Percentiles rank a stretch among this genome's conserved stretches.
Conservation (phyloP, 2,329 filamentous ascomycete species). For the Chaetomiaceae sp. region DNA sequence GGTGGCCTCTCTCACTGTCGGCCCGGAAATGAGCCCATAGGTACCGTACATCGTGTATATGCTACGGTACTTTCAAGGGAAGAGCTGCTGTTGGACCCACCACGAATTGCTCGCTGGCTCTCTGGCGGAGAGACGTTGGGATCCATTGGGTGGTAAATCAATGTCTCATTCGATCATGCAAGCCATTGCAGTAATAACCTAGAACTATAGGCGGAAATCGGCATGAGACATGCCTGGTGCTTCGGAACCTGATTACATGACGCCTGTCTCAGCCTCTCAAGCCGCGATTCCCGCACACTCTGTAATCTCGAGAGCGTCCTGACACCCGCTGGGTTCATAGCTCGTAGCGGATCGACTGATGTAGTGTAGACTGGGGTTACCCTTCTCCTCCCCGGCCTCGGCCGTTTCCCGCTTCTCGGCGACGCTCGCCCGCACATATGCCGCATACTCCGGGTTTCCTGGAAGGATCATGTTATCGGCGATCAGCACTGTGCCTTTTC, state of each 20-base stretch:
- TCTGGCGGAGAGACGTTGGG: too few species aligned
- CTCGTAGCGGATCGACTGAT: slow-evolving; percentile 60
- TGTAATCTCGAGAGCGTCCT: slow-evolving; percentile 64
- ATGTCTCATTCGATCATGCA: neutral
- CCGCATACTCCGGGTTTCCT: slow-evolving; percentile 65
- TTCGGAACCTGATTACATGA: too few species aligned
- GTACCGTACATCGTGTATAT: too few species aligned
- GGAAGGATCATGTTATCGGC: slow-evolving; percentile 70
- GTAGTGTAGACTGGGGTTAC: slow-evolving; percentile 63
- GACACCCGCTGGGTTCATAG: slow-evolving; percentile 63
- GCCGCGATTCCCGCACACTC: slow-evolving; percentile 44
- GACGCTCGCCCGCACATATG: slow-evolving; percentile 64
- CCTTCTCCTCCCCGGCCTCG: slow-evolving; percentile 34
- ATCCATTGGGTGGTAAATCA: too few species aligned
- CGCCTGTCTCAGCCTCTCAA: slow-evolving; percentile 1
- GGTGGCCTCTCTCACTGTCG: too few species aligned
- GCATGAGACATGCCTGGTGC: too few species aligned
- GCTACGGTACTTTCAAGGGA: too few species aligned
- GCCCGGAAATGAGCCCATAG: too few species aligned
- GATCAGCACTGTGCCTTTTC: slow-evolving; percentile 57
- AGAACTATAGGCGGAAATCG: too few species aligned
- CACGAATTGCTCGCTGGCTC: too few species aligned
- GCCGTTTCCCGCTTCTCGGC: slow-evolving; percentile 53
- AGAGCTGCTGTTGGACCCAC: too few species aligned
- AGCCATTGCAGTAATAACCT: too few species aligned